Percentiles rank a stretch among this genome's conserved stretches.
Evolutionary conservation across 805 yeast genomes (phyloP).

Genomic region (Sugiyamaella americana): DNA sequence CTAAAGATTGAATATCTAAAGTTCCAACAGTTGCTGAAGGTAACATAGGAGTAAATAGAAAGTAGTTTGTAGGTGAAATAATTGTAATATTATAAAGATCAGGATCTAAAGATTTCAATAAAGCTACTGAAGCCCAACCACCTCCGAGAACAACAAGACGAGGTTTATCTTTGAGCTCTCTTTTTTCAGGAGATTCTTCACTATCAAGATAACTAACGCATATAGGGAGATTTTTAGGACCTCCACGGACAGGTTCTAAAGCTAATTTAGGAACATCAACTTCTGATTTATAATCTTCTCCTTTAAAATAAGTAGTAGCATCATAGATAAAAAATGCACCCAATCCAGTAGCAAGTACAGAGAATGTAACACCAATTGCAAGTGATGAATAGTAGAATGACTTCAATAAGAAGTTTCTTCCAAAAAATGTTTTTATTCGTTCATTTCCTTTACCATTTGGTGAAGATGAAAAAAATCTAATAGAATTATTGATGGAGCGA

Average conservation of each 20-base stretch:
- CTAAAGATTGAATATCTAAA: constrained; percentile 54
- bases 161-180: constrained; percentile 36
- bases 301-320: constrained; percentile 49
- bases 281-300: constrained; percentile 20
- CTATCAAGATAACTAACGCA: constrained; percentile 51
- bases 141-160: constrained; percentile 57
- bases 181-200: constrained; percentile 40
- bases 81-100: constrained; percentile 60
- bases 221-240: constrained; percentile 66
- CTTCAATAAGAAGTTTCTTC: background rate
- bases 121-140: constrained; percentile 67
- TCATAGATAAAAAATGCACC: constrained; percentile 57
- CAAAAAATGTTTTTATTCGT: background rate
- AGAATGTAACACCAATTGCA: constrained; percentile 16
- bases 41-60: constrained; percentile 61
- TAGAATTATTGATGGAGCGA: no score
- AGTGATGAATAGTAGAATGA: constrained; percentile 15
- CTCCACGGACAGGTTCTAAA: constrained; percentile 51
- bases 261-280: constrained; percentile 49
- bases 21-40: constrained; percentile 72
- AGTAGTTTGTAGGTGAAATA: constrained; percentile 62
- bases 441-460: background rate
- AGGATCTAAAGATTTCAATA: constrained; percentile 46
- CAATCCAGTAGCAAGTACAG: constrained; percentile 24
- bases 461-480: background rate